Evolutionary conservation across 306 rosid species (phyloP).

Genomic region (Malus sylvestris): DNA sequence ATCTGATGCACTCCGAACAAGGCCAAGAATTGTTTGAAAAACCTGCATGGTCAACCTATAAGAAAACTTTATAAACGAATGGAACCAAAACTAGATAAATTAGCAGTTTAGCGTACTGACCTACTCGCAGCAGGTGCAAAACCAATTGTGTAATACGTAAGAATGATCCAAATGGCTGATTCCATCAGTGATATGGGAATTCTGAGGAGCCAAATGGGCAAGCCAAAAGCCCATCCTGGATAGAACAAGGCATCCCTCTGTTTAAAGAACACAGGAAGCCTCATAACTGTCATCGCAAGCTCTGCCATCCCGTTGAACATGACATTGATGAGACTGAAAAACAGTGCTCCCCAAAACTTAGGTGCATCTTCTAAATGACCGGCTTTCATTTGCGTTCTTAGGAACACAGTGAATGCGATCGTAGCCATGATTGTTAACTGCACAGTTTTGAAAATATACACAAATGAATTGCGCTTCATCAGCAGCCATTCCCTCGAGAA

Average conservation of each 20-base stretch:
- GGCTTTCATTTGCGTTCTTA: conserved; percentile 53
- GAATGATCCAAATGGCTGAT: conserved; percentile 60
- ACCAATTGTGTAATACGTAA: conserved; percentile 69
- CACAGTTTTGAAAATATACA: conserved; percentile 62
- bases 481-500: conserved; percentile 74
- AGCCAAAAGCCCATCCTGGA: conserved; percentile 73
- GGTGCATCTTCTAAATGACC: conserved; percentile 56
- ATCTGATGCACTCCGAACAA: conserved; percentile 54
- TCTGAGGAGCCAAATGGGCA: conserved; percentile 63
- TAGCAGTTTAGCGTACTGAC: conserved; percentile 14
- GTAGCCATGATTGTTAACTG: conserved; percentile 57
- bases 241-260: conserved; percentile 58
- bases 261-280: conserved; percentile 73
- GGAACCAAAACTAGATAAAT: not conserved
- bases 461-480: conserved; percentile 49
- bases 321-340: conserved; percentile 54
- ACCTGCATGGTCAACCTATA: conserved; percentile 24
- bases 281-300: conserved; percentile 44
- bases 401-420: conserved; percentile 58
- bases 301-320: conserved; percentile 88
- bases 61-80: not conserved
- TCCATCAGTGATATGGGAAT: conserved; percentile 68
- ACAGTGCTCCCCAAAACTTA: conserved; percentile 55
- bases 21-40: conserved; percentile 47
- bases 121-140: conserved; percentile 80